Evolutionary conservation across 164 flowering plant species (phyloP), one percentile per base, ranked within the genome.

Genomic region (Santalum album): DNA sequence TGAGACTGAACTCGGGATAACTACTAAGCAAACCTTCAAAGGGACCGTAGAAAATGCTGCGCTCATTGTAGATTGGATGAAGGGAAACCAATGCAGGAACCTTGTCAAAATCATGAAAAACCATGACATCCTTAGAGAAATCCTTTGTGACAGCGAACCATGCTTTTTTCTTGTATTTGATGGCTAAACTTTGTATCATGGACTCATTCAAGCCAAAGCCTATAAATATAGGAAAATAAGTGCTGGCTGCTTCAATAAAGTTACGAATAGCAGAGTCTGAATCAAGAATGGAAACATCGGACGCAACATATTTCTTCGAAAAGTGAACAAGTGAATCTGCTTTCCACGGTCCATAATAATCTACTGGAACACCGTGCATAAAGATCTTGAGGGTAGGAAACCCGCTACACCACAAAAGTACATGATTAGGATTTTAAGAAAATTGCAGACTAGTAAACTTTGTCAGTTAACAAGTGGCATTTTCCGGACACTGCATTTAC

Each of bases 71-170:
- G 25, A 15, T 67, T 36, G 90, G 97, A 72, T 79, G 92, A 63
- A 80, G 54, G 50, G 84, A 66, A n/a, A 81, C 86, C 71, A 94
- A 61, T 62, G 97, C 92, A 61, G 99, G 99, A 61, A 73, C 78
- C 65, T 94, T 94, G 69, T 90, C 96, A 73, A 94, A 90, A 73
- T 87, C 87, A 72, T 90, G 78, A 2, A 60, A 55, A 23, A 77
- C 57, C 96, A 90, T 87, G 24, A 59, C 58, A 5, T 90, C 86
- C 57, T 90, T 96, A 7, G 96, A 81, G 64, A 82, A 82, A 72
- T 74, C 92, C 57, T 81, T 86, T 39, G 96, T 89, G 57, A 87
- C 81, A 54, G 99, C 64, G 80, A 94, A 90, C 99, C 99, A 94
- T 26, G 96, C 96, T 51, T 79, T 94, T 52, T 81, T 87, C 85